Base-by-base conservation (phyloP, 306 rosid genomes). In the Lathyrus tuberosus region DNA sequence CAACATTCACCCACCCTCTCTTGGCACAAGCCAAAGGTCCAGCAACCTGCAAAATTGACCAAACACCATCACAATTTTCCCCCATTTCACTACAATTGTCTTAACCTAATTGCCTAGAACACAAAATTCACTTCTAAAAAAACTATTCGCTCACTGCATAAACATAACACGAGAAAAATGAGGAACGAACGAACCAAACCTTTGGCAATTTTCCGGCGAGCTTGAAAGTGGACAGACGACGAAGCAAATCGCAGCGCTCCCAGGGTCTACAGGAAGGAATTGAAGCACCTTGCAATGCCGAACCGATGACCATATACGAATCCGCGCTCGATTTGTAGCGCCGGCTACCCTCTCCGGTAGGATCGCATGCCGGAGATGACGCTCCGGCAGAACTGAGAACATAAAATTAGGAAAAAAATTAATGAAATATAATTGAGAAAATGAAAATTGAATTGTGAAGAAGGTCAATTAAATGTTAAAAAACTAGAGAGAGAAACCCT, bases 231-330 rank as follows among this genome's bases (percentile, higher is more conserved):
- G 96, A 93, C 79, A 95, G 92, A 37, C 99, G 96, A 71, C 96
- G 88, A 33, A 89, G 85, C 74, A 95, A 85, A 86, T 95, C 99
- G 51, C 96, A 89, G 44, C 95, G 86, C 67, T 95, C 99, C 99
- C 99, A 95, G 4, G 99, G 99, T 68, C 97, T 79, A 57, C 89
- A 94, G 0, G 96, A 90, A 49, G 73, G 85, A 62, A 79, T 81
- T 10, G 88, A 84, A 75, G 70, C 70, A 66, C 80, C 40, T n/a
- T 79, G 96, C 28, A 85, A 82, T 67, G 75, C 83, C 42, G 91
- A 92, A 48, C 85, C 91, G 38, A 77, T 78, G 17, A 78, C 78
- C 12, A 86, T 80, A 8, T 73, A 79, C 49, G 97, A 92, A 41
- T 91, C 97, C 1, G 86, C 95, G 58, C 84, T 89, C 8, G 92